phyloP scores from a whole-genome alignment of 2,329 filamentous ascomycete genomes.

The Penicillium sp. region DNA sequence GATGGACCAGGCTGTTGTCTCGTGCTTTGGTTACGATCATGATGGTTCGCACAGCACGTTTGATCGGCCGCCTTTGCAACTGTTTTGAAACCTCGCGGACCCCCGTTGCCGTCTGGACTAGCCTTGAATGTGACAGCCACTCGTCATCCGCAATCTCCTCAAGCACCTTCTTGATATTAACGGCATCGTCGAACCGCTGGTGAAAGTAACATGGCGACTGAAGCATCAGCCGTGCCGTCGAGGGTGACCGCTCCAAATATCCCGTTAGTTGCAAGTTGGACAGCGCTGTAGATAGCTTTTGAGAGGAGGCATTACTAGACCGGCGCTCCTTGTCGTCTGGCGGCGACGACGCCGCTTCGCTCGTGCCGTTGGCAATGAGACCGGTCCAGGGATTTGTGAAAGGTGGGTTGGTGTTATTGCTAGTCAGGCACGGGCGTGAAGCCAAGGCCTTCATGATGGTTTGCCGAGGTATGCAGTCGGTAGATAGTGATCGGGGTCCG shows the following conservation, averaged over 20 bases:
- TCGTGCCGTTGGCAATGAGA: slow-evolving; percentile 57
- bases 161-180: slow-evolving; percentile 91
- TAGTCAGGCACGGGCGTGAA: slow-evolving; percentile 62
- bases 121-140: slow-evolving; percentile 87
- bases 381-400: slow-evolving; percentile 65
- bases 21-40: slow-evolving; percentile 99
- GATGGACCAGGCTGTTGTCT: slow-evolving; percentile 87
- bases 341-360: slow-evolving; percentile 25
- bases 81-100: slow-evolving; percentile 96
- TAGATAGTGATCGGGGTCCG: slow-evolving; percentile 56
- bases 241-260: slow-evolving; percentile 52
- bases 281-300: slow-evolving; percentile 67
- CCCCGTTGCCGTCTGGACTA: slow-evolving; percentile 93
- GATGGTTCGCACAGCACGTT: slow-evolving; percentile 86
- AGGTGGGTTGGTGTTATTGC: slow-evolving; percentile 57
- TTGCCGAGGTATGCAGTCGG: slow-evolving; percentile 74
- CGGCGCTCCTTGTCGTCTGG: slow-evolving; percentile 41
- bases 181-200: slow-evolving; percentile 92
- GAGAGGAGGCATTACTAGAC: slow-evolving; percentile 57
- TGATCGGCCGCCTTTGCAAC: slow-evolving; percentile 88
- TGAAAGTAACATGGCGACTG: slow-evolving; percentile 98
- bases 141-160: slow-evolving; percentile 91
- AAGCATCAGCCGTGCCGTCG: slow-evolving; percentile 65
- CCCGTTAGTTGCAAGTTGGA: slow-evolving; percentile 56
- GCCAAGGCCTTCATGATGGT: slow-evolving; percentile 83